phyloP scores from a whole-genome alignment of 2,329 filamentous ascomycete species.

The Colletotrichum navitas region DNA sequence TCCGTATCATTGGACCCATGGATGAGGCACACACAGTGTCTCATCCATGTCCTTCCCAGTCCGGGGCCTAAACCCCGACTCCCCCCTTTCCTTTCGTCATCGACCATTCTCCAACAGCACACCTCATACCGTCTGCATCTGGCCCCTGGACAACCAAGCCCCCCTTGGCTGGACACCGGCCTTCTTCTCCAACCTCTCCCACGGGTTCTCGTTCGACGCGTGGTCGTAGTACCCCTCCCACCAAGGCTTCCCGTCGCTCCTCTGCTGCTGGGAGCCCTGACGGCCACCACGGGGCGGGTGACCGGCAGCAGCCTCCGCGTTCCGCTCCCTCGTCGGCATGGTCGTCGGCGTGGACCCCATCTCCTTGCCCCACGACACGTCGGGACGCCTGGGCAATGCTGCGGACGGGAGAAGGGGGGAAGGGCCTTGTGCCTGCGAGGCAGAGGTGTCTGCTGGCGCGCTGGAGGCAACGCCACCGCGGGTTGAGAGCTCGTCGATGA shows the following conservation, averaged over 20 bases:
- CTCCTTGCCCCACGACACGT: constrained; percentile 36
- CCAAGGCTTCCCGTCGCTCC: constrained; percentile 58
- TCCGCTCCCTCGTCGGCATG: constrained; percentile 26
- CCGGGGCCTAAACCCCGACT: background rate
- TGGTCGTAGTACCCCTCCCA: constrained; percentile 78
- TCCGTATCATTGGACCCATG: background rate
- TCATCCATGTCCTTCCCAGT: background rate
- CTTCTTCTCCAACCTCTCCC: constrained; percentile 68
- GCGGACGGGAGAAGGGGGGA: background rate
- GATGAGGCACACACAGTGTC: background rate
- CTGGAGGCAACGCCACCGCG: background rate
- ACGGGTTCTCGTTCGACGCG: constrained; percentile 79
- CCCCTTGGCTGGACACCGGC: constrained; percentile 59
- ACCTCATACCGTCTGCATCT: constrained; percentile 15
- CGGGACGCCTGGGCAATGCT: constrained; percentile 35
- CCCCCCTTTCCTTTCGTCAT: background rate
- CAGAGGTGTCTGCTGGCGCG: background rate
- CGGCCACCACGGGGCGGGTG: background rate
- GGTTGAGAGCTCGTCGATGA: constrained; percentile 37
- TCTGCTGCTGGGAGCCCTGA: constrained; percentile 10
- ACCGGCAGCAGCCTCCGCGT: background rate
- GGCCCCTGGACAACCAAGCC: constrained; percentile 55
- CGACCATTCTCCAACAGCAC: background rate
- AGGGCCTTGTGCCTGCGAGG: constrained; percentile 23
- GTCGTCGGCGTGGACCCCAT: constrained; percentile 21